Percentiles rank a stretch among this genome's conserved stretches.
Evolutionary conservation across 2,329 filamentous ascomycete species (phyloP).

Genomic region (Hypoxylon sp.): DNA sequence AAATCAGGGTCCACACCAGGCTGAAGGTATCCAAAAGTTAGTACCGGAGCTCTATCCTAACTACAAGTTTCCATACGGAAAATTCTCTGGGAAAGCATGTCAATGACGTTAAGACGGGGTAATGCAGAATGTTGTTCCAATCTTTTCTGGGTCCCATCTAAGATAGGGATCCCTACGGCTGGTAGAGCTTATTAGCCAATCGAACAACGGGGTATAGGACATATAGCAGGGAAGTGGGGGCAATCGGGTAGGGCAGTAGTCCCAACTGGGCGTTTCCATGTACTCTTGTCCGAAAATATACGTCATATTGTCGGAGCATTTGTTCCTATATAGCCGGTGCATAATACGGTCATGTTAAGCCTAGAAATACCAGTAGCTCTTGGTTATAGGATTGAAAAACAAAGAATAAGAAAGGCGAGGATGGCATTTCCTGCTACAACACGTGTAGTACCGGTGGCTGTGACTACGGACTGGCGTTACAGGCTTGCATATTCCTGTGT

Average conservation of each 20-base stretch:
- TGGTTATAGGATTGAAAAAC: neutral
- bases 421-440: too few relatives aligned
- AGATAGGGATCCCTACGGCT: constrained; percentile 32
- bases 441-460: neutral
- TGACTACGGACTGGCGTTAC: neutral
- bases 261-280: constrained; percentile 17
- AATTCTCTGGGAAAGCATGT: constrained; percentile 2
- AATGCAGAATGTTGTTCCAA: constrained; percentile 14
- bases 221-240: neutral
- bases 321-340: constrained; percentile 33
- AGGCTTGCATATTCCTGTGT: neutral
- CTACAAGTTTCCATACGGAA: constrained; percentile 1
- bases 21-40: neutral
- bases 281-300: constrained; percentile 4
- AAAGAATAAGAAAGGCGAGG: neutral
- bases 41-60: constrained; percentile 7
- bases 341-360: neutral
- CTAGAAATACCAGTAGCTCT: too few relatives aligned
- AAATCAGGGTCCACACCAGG: constrained; percentile 16
- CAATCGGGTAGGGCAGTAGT: constrained; percentile 4
- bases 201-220: neutral
- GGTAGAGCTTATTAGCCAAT: constrained; percentile 36
- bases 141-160: constrained; percentile 8
- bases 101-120: constrained; percentile 26
- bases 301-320: constrained; percentile 33